Evolutionary conservation across 371 early-diverging fungal genomes (phyloP).

Genomic region (Actinomucor elegans): DNA sequence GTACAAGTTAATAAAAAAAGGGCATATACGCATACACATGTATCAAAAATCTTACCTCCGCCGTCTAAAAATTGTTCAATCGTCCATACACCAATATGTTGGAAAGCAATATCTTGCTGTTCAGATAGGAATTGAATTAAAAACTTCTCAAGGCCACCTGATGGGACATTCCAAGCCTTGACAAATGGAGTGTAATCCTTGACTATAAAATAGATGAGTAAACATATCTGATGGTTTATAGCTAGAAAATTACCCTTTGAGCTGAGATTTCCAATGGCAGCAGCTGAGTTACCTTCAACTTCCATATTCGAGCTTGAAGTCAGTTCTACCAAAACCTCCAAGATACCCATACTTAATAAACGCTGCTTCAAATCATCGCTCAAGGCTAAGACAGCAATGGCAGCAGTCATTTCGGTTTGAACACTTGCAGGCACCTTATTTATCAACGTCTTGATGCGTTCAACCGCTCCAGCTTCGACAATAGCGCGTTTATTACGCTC

Average conservation of each 20-base stretch:
- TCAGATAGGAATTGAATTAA: conserved; percentile 70
- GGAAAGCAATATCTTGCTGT: conserved; percentile 70
- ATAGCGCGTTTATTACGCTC: conserved; percentile 79
- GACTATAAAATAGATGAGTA: conserved; percentile 32
- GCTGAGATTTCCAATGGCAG: conserved; percentile 82
- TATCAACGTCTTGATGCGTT: conserved; percentile 68
- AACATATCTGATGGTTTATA: no score
- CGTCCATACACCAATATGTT: conserved; percentile 91
- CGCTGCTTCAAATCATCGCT: conserved; percentile 78
- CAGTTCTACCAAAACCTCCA: conserved; percentile 73
- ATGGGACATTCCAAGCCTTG: conserved; percentile 67
- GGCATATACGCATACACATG: background rate
- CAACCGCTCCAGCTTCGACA: conserved; percentile 79
- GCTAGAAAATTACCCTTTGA: conserved; percentile 53
- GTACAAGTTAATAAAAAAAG: background rate
- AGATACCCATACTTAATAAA: conserved; percentile 63
- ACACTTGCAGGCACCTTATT: conserved; percentile 63
- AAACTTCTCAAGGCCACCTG: conserved; percentile 72
- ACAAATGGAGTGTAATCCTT: conserved; percentile 70
- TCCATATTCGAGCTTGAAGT: conserved; percentile 63
- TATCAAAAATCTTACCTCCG: conserved; percentile 29
- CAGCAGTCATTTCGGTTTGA: conserved; percentile 86
- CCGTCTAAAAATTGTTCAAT: conserved; percentile 82
- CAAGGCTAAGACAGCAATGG: conserved; percentile 81
- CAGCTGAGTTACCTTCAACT: conserved; percentile 84